A percentile compares a stretch with the other conserved stretches of the same genome.
Evolutionary conservation across 1,284 basidiomycete genomes (phyloP).

Genomic region (Peniophora sp.): DNA sequence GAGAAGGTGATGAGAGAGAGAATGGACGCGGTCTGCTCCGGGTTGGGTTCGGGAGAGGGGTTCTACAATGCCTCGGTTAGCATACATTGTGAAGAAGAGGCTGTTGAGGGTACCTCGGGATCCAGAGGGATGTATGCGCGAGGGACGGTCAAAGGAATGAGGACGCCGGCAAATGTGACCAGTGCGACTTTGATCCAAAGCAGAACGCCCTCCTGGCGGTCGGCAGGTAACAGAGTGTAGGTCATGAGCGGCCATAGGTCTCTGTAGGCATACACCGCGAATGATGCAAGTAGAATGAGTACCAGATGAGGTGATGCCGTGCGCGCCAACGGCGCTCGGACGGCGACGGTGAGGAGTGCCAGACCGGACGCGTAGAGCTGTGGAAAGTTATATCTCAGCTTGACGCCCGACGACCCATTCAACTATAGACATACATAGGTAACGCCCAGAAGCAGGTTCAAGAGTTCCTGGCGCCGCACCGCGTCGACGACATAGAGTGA

Average conservation of each 20-base stretch:
- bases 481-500: constrained; percentile 13
- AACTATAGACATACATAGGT: constrained; percentile 14
- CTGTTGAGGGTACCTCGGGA: constrained; percentile 27
- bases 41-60: constrained; percentile 39
- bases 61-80: constrained; percentile 17
- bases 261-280: constrained; percentile 47
- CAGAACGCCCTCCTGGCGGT: constrained; percentile 23
- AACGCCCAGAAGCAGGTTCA: constrained; percentile 16
- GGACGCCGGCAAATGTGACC: constrained; percentile 27
- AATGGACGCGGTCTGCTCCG: constrained; percentile 60
- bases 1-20: constrained; percentile 47
- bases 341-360: constrained; percentile 9
- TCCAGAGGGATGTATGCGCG: constrained; percentile 34
- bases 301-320: constrained; percentile 1
- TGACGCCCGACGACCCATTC: neutral
- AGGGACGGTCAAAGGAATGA: constrained; percentile 37
- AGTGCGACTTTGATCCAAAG: constrained; percentile 27
- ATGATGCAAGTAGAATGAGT: constrained; percentile 26
- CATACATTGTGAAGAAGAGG: neutral
- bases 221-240: constrained; percentile 31
- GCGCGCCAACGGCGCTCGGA: neutral
- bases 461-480: constrained; percentile 11
- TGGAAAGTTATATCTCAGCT: constrained; percentile 1
- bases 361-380: constrained; percentile 4
- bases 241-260: constrained; percentile 59